These are phyloP conservation scores for Silene latifolia DNA, from an alignment of 148 eudicot genomes.

Conservation along the genomic window DNA sequence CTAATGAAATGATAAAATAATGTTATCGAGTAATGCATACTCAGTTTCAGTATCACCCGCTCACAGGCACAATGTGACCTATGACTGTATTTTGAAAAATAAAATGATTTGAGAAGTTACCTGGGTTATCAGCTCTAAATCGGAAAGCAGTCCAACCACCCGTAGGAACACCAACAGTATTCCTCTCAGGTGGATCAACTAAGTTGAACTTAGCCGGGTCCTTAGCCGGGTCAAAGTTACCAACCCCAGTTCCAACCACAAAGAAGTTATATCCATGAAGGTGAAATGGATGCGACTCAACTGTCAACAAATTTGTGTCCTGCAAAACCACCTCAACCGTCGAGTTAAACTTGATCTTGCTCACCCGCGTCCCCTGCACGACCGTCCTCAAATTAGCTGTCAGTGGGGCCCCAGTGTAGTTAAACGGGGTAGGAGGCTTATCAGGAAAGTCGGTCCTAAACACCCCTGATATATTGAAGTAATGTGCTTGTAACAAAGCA, in stretches of 20 bases:
- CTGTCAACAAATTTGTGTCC: conserved; percentile 41
- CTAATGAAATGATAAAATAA: background rate
- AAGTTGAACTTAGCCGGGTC: conserved; percentile 51
- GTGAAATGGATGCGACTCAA: conserved; percentile 57
- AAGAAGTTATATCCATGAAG: conserved; percentile 59
- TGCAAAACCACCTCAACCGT: conserved; percentile 53
- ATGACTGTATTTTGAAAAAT: no score
- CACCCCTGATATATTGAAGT: conserved; percentile 39
- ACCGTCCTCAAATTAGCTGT: conserved; percentile 43
- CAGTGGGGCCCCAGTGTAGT: conserved; percentile 57
- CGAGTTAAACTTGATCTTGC: conserved; percentile 44
- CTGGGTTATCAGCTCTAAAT: conserved; percentile 57
- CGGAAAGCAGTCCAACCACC: conserved; percentile 68
- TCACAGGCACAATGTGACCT: no score
- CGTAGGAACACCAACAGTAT: conserved; percentile 57
- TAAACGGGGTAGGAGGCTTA: conserved; percentile 39
- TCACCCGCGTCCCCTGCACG: conserved; percentile 33
- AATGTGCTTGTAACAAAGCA: conserved; percentile 55
- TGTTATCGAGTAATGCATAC: no score
- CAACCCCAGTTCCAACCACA: conserved; percentile 56
- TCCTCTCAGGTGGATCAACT: conserved; percentile 58
- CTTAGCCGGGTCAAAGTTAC: conserved; percentile 42
- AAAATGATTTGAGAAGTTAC: conserved; percentile 6
- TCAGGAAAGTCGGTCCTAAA: conserved; percentile 54
- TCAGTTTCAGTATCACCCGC: no score